phyloP scores from a whole-genome alignment of 2,329 filamentous ascomycete species.

The Trichoderma sp. region DNA sequence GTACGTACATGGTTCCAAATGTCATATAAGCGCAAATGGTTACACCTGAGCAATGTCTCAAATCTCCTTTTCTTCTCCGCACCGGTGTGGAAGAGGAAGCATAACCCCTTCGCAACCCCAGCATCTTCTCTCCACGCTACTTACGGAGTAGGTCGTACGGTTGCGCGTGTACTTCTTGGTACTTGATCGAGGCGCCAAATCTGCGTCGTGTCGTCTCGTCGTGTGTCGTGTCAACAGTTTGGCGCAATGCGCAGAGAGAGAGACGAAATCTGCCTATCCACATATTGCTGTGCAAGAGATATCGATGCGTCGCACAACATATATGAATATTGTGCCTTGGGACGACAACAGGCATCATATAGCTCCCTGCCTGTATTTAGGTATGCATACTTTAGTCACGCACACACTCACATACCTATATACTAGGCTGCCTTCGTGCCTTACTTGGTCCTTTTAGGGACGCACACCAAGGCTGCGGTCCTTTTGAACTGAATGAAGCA shows the following conservation, averaged over 20 bases:
- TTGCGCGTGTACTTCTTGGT: not conserved
- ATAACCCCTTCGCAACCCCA: not conserved
- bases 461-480: not conserved
- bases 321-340: slow-evolving; percentile 16
- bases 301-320: slow-evolving; percentile 10
- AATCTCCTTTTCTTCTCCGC: slow-evolving; percentile 5
- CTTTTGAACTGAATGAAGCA: not conserved
- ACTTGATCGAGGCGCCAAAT: not conserved
- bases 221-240: not conserved
- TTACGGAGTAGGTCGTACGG: not conserved
- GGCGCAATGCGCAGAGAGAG: not conserved
- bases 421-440: not conserved
- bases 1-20: not conserved
- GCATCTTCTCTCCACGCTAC: not conserved
- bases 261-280: not conserved
- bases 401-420: not conserved
- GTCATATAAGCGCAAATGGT: not conserved
- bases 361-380: slow-evolving; percentile 2
- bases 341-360: slow-evolving; percentile 1
- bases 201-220: not conserved
- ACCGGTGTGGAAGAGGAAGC: slow-evolving; percentile 2
- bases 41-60: slow-evolving; percentile 6
- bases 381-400: not conserved
- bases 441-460: not conserved
- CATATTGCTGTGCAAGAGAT: not conserved